phyloP scores from a whole-genome alignment of 2,329 filamentous ascomycete species.

The Neofusicoccum ribis region DNA sequence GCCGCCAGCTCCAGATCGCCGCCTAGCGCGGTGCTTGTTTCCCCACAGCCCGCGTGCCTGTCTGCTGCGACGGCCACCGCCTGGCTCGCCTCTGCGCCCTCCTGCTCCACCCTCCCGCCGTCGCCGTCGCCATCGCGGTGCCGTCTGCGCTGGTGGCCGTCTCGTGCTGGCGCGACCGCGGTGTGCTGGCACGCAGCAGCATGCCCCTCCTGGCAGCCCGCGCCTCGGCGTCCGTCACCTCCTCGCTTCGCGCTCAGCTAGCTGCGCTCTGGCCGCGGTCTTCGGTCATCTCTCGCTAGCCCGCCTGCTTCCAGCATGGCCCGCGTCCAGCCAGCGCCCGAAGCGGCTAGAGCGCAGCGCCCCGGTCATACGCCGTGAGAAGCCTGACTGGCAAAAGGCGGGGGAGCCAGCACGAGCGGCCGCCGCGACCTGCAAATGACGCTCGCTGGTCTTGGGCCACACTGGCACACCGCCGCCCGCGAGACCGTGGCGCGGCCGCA shows the following conservation, averaged over 20 bases:
- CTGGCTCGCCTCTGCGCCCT: neutral
- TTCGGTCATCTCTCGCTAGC: neutral
- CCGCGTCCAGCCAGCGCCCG: neutral
- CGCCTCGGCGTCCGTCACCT: neutral
- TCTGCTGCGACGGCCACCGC: neutral
- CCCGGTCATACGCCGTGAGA: neutral
- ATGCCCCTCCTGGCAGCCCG: too few species aligned
- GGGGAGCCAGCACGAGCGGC: neutral
- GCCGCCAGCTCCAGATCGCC: neutral
- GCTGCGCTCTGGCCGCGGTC: neutral
- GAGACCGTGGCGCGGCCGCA: neutral
- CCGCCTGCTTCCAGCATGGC: neutral
- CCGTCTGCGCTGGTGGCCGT: too few species aligned
- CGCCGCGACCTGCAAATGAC: neutral
- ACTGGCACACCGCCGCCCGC: neutral
- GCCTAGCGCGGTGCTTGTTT: conserved; percentile 4
- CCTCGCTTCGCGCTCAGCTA: neutral
- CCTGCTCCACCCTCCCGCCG: neutral
- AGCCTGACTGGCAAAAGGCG: too few species aligned
- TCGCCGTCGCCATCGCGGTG: neutral
- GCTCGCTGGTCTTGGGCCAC: too few species aligned
- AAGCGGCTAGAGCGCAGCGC: neutral
- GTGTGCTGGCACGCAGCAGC: too few species aligned
- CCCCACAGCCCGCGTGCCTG: neutral
- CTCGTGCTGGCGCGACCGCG: too few species aligned